phyloP scores from a whole-genome alignment of 2,329 filamentous ascomycete species.

The Talaromyces sp. region DNA sequence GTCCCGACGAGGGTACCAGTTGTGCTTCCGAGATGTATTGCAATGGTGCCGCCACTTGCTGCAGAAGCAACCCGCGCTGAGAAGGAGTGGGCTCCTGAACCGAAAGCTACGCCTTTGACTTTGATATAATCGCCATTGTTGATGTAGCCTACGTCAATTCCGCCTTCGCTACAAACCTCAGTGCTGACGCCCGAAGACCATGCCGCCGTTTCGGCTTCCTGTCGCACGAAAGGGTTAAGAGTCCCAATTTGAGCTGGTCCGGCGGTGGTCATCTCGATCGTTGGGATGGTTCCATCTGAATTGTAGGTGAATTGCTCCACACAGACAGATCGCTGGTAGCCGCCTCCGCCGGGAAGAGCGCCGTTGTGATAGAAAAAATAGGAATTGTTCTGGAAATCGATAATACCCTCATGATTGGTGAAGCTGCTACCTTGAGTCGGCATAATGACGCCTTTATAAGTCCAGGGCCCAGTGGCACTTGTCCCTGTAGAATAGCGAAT shows the following conservation, averaged over 20 bases:
- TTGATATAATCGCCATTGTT: constrained; percentile 6
- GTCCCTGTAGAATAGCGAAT: constrained; percentile 6
- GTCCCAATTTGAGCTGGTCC: neutral
- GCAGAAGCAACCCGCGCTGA: neutral
- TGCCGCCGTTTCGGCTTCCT: neutral
- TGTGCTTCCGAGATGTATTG: neutral
- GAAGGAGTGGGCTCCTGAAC: constrained; percentile 1
- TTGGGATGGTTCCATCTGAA: constrained; percentile 1
- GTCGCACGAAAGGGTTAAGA: neutral
- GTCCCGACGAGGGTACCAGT: neutral
- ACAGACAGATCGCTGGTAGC: neutral
- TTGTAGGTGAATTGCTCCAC: neutral
- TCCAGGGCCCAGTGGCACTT: neutral
- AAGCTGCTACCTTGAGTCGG: neutral
- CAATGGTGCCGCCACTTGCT: neutral
- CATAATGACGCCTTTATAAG: neutral
- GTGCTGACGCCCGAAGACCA: neutral
- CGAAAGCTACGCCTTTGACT: neutral
- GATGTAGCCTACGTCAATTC: neutral
- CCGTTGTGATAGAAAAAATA: constrained; percentile 8
- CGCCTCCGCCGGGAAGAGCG: neutral
- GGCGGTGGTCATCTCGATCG: constrained; percentile 1
- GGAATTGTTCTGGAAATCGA: neutral
- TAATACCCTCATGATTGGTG: constrained; percentile 6
- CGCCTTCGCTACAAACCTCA: neutral